Conservation (phyloP, 2,329 filamentous ascomycete genomes). For the Rutstroemia sp. region DNA sequence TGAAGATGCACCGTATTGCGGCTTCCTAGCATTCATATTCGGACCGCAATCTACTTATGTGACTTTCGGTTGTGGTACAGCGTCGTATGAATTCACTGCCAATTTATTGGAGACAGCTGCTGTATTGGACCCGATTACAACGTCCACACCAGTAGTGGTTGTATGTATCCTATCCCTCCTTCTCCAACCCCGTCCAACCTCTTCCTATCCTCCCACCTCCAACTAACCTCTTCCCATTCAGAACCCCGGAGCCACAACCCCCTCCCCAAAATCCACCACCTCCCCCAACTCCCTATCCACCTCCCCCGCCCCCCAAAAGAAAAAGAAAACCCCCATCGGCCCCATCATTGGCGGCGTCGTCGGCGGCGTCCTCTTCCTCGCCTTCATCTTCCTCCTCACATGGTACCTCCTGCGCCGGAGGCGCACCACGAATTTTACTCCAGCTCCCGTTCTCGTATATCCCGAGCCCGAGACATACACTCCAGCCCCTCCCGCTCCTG, state of each 20-base stretch:
- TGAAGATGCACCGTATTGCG: conserved; percentile 14
- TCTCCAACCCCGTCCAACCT: neutral
- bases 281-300: neutral
- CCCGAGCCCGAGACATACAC: neutral
- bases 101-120: conserved; percentile 4
- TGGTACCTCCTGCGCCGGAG: conserved; percentile 15
- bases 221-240: neutral
- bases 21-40: conserved; percentile 19
- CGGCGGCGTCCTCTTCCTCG: conserved; percentile 14
- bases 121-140: neutral
- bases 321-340: conserved; percentile 11
- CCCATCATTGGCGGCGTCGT: conserved; percentile 19
- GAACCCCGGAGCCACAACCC: neutral
- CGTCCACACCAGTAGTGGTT: neutral
- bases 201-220: neutral
- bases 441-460: neutral
- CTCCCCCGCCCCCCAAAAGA: neutral
- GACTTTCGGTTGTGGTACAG: conserved; percentile 19
- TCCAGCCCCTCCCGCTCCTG: too few species aligned
- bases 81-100: conserved; percentile 12
- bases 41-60: conserved; percentile 12
- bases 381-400: conserved; percentile 10
- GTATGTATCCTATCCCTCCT: neutral
- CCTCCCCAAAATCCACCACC: neutral
- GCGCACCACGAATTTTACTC: neutral